A percentile compares a stretch with the other conserved stretches of the same genome.
Conservation (phyloP, 164 flowering plant genomes). For the Magnolia changhungtana region DNA sequence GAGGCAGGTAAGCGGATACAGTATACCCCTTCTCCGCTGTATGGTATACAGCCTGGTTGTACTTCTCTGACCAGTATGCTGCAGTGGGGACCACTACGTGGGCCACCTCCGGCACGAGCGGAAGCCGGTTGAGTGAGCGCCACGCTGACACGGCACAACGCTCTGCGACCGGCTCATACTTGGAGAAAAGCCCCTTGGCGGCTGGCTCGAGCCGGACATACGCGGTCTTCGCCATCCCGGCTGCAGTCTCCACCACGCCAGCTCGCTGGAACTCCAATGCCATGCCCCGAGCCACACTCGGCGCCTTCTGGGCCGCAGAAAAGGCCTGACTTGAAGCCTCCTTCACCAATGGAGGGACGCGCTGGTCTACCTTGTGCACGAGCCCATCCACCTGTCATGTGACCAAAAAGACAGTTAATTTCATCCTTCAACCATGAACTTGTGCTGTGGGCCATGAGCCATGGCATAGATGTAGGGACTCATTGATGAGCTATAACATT, state of each 20-base stretch:
- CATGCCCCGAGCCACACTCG: constrained; percentile 49
- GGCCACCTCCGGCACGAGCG: constrained; percentile 74
- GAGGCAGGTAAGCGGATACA: constrained; percentile 49
- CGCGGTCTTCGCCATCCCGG: constrained; percentile 33
- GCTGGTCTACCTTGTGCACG: constrained; percentile 45
- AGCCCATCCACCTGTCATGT: constrained; percentile 62
- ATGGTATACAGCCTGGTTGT: constrained; percentile 45
- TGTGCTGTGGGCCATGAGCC: no score
- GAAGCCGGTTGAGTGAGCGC: constrained; percentile 56
- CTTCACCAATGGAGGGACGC: constrained; percentile 59
- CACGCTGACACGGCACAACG: constrained; percentile 61
- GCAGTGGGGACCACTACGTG: constrained; percentile 62
- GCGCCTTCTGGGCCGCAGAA: constrained; percentile 50
- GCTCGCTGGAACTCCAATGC: constrained; percentile 57
- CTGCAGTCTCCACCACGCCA: constrained; percentile 55
- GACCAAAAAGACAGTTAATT: background rate
- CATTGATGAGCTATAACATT: no score
- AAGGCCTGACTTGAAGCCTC: constrained; percentile 47
- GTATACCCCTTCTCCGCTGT: constrained; percentile 50
- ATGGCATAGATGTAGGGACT: no score
- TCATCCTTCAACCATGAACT: background rate
- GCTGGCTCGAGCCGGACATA: constrained; percentile 55
- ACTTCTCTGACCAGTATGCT: constrained; percentile 63
- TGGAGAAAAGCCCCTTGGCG: constrained; percentile 49
- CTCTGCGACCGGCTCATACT: constrained; percentile 77